Base-by-base conservation (phyloP, 1,284 basidiomycete genomes). In the Ceratobasidium sp. region DNA sequence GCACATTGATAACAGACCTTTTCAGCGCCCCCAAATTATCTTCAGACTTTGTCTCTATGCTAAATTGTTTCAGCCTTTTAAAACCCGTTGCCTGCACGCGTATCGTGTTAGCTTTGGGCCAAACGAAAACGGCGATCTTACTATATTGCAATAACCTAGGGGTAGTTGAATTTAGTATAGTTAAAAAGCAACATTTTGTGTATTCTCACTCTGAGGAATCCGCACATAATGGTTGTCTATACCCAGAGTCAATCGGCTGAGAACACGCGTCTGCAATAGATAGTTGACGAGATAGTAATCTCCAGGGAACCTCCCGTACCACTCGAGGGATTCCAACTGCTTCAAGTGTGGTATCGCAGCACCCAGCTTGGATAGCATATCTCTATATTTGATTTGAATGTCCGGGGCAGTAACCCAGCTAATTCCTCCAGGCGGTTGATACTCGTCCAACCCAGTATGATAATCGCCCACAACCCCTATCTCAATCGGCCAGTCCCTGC, bases 231-330 rank as follows among this genome's bases (percentile, higher is more conserved):
- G 10, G 26, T 60, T 43, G 21, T 60, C 58, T 1, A 60, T 60
- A 60, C 58, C 28, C 21, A 60, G 6, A 3, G 23, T 43, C 58
- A 60, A 60, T 14, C 41, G 58, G 18, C 41, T 60, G 4, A 60
- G 41, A 18, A 14, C 3, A 14, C 58, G 34, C 23, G 60, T 50
- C 23, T 62, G 41, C 18, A 48, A 21, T 28, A 62, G 45, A 34
- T 62, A 50, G 8, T 23, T 36, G 21, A 48, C 60, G 3, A 62
- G 32, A 26, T 62, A 62, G 34, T 62, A 62, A 21, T 62, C 60
- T 3, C 60, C 60, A 62, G 60, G 60, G 16, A 62, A 62, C 21
- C 60, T 46, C 28, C 45, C 60, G 26, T 62, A 62, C 60, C 60
- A 62, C 32, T 62, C 60, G 18, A 62, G 60, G 5, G 45, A 48